Conservation (phyloP, 257 asterid species). For the Forsythia suspensa region DNA sequence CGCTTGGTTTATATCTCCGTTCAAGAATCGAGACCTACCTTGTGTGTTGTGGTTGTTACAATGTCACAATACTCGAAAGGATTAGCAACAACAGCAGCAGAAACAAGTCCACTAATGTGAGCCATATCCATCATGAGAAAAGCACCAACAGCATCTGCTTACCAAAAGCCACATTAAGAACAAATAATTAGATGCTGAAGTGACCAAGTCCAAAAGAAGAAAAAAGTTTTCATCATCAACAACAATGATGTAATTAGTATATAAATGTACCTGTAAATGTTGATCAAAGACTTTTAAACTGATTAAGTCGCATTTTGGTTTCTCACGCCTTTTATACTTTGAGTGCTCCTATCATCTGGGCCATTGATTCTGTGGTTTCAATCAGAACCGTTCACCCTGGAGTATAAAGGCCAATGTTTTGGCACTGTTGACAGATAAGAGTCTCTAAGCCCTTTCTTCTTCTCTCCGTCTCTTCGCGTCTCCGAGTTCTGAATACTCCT, state of each 20-base stretch:
- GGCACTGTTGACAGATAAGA: too few species aligned
- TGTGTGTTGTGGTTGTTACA: constrained; percentile 94
- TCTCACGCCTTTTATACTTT: too few species aligned
- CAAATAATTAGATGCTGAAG: constrained; percentile 19
- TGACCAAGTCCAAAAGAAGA: neutral
- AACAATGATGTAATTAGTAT: neutral
- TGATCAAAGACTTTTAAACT: too few species aligned
- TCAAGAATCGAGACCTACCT: constrained; percentile 46
- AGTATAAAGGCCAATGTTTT: too few species aligned
- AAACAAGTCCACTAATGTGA: constrained; percentile 94
- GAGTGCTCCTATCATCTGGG: too few species aligned
- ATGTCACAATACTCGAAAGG: constrained; percentile 95
- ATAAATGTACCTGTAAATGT: too few species aligned
- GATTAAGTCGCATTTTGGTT: too few species aligned
- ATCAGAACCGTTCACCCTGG: too few species aligned
- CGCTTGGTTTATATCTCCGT: neutral
- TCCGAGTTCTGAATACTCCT: too few species aligned
- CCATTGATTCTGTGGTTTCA: too few species aligned
- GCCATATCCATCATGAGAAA: constrained; percentile 99
- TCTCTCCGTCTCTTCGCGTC: too few species aligned
- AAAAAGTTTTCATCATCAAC: neutral
- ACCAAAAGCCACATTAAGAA: constrained; percentile 36
- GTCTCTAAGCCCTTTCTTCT: too few species aligned
- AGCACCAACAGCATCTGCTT: constrained; percentile 92
- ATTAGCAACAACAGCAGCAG: constrained; percentile 89